These are phyloP conservation scores for Penicillium vulpinum DNA, from an alignment of 2,329 filamentous ascomycete genomes.

Conservation along the genomic window DNA sequence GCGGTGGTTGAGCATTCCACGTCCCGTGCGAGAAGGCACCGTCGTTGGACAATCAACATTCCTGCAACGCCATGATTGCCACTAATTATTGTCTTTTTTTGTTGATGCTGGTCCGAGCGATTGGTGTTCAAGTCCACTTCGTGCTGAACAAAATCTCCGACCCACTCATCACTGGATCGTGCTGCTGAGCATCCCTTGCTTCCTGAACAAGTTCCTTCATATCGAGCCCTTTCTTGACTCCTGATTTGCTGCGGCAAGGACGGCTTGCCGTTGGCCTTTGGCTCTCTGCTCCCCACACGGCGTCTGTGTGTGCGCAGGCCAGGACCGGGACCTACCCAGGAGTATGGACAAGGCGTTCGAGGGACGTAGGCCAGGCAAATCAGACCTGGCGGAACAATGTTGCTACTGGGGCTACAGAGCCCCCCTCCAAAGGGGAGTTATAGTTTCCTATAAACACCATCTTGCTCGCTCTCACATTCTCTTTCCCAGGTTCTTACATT, in stretches of 20 bases:
- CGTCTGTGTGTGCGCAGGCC: constrained; percentile 34
- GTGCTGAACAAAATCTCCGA: constrained; percentile 38
- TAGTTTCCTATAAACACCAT: constrained; percentile 45
- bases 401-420: constrained; percentile 32
- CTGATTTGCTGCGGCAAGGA: constrained; percentile 43
- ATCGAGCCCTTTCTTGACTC: constrained; percentile 36
- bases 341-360: constrained; percentile 40
- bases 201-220: constrained; percentile 30
- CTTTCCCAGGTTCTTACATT: constrained; percentile 46
- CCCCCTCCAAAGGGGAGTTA: constrained; percentile 32
- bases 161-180: constrained; percentile 38
- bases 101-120: constrained; percentile 25
- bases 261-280: constrained; percentile 28
- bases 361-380: constrained; percentile 35
- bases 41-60: constrained; percentile 35
- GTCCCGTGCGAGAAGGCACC: constrained; percentile 18
- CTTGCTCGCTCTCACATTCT: constrained; percentile 46
- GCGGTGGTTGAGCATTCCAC: constrained; percentile 36
- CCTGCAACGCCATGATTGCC: constrained; percentile 32
- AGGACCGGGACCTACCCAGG: constrained; percentile 33
- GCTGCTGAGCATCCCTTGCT: constrained; percentile 39
- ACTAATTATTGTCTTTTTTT: constrained; percentile 26
- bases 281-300: constrained; percentile 30
- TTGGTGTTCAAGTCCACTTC: constrained; percentile 22
- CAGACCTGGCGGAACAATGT: constrained; percentile 39